Evolutionary conservation across 148 eudicot species (phyloP), one percentile per base, ranked within the genome.

Genomic region (Camellia japonica): DNA sequence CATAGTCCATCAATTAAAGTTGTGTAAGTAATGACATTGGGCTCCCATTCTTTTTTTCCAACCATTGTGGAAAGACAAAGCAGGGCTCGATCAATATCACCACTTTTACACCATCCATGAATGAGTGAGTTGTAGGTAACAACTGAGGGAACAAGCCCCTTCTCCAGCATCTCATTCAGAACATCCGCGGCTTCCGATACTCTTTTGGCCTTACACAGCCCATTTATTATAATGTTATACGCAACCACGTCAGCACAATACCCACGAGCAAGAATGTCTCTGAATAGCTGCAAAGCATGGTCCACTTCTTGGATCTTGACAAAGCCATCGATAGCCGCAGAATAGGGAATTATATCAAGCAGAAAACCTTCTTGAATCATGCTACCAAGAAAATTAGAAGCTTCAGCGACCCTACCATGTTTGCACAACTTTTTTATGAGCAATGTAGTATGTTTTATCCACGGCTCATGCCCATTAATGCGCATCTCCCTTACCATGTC

Each of bases 371-470:
- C 87, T 82, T 88, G 78, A 60, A 78, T 88, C 89, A 95, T 86
- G 72, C 80, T 84, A 73, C 81, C 58, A 19, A 95, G 91, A 83
- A 93, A 95, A 7, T 79, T 85, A 81, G 83, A 87, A 59, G 93
- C 97, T 83, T 95, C 96, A 52, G 23, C 67, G 30, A 82, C 92
- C 86, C 79, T 87, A 61, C 93, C 87, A 73, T 87, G 82, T 80
- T 82, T 83, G 81, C 90, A 91, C 13, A 95, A 85, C 74, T 85
- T 86, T 71, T 88, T 88, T 19, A 90, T 86, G 44, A 95, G 94
- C 80, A 90, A 79, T n/a, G 97, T 91, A 71, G 89, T 87, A 82
- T 95, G 79, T 79, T 95, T 95, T 80, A 93, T 95, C 98, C 98
- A 93, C 13, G 98, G 98, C 65, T 91, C 86, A 79, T 91, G 91